Evolutionary conservation across 1,284 basidiomycete genomes (phyloP), one percentile per base, ranked within the genome.

Genomic region (Tilletiaria anomala): DNA sequence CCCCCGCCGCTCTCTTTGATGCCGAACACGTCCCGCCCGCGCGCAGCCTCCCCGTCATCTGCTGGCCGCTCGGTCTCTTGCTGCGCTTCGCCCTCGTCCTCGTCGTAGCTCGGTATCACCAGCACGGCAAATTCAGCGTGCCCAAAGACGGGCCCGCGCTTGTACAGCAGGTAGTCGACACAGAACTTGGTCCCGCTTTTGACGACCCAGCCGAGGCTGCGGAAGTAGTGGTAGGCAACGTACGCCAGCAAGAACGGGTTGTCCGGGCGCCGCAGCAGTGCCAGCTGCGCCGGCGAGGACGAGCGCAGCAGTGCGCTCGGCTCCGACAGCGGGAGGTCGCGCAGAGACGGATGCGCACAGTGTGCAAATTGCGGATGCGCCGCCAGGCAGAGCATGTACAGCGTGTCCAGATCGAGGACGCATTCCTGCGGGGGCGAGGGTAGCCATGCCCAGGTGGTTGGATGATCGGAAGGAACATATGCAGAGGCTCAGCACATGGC

Each of bases 181-280:
- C 88, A 94, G 69, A 99, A 99, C 69, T 99, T 99, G 71, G 93
- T 80, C 2, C 93, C 93, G 18, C 78, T 78, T 67, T 89, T 87
- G 47, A 94, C 80, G 14, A 94, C 83, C 93, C 93, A 97, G n/a
- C 93, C 93, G 4, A 97, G 74, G 2, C 88, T 87, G 16, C 91
- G 78, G 65, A 84, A 97, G 69, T 97, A 87, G 65, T 97, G 91
- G 62, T 91, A 94, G 5, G 78, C 79, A 37, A 81, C 78, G 61
- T 96, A 99, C 54, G 84, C 76, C 26, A 97, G 73, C 24, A 99
- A 71, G 69, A 94, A 88, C 0, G 89, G 88, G 63, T 93, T 93
- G 70, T 96, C 89, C 36, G 72, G 70, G 19, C 63, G 48, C 2
- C 52, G 52, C 31, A n/a, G n/a, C n/a, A n/a, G n/a, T n/a, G n/a